Evolutionary conservation across 345 rosid species (phyloP), one percentile per base, ranked within the genome.

Genomic region (Trapa bicornis): DNA sequence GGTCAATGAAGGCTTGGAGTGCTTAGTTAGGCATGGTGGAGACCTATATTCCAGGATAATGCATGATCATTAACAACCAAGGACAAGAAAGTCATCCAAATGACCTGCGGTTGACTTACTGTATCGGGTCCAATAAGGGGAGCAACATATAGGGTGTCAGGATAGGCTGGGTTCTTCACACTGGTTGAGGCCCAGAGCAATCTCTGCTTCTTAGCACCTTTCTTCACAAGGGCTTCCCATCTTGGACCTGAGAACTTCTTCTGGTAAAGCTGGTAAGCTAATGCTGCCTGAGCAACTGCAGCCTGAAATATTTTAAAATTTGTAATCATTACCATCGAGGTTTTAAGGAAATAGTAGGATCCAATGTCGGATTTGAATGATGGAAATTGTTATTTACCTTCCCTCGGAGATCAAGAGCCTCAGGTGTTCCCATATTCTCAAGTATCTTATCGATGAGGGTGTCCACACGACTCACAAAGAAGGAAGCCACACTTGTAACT

Each of bases 11-110:
- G 52, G 97, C 97, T 80, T 85, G 92, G 71, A 94, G 86, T 37
- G 97, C 97, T 81, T 94, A 97, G 81, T 94, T 97, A 0, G 99
- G 99, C 99, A 94, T 94, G 47, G 99, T 91, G 54, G 97, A 91
- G 42, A 94, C 97, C 99, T 94, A 77, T 22, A 22, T 61, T 3
- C 38, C 38, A 58, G 12, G 3, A 58, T 8, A n/a, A 32, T 33
- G 60, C 60, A n/a, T 17, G n/a, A 6, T 54, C 33, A 54, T 17
- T 43, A 65, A 42, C 3, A 14, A 14, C 29, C 29, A 15, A 50
- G 22, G 2, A 15, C 56, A 16, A 15, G 16, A 50, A 15, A 50
- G 56, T 50, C 29, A 22, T 22, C 29, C 29, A 22, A 50, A 64
- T n/a, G 29, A 22, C 29, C 29, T 22, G 29, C 29, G 29, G 29